These are phyloP conservation scores for Fusarium nanum DNA, from an alignment of 2,329 filamentous ascomycete species.

Conservation along the genomic window DNA sequence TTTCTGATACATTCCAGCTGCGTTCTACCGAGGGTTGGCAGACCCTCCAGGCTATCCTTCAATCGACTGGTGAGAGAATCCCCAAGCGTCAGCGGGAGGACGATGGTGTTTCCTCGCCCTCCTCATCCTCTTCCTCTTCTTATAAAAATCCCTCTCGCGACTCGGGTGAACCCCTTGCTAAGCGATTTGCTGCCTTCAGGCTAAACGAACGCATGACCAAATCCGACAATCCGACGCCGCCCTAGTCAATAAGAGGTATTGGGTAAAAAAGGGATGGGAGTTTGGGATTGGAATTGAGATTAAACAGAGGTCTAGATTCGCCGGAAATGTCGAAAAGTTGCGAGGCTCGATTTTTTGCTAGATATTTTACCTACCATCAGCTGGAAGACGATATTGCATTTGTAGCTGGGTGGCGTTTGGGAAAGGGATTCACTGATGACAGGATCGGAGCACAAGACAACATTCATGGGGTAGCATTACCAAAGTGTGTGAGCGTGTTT, in stretches of 20 bases:
- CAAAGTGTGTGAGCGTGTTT: not conserved
- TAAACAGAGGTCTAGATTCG: conserved; percentile 1
- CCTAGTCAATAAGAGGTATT: conserved; percentile 35
- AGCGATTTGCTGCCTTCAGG: conserved; percentile 75
- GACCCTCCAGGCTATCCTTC: conserved; percentile 90
- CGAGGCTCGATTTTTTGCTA: conserved; percentile 7
- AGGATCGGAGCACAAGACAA: conserved; percentile 30
- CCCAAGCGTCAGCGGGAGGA: conserved; percentile 71
- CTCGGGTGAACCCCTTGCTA: conserved; percentile 69
- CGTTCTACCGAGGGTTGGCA: conserved; percentile 92
- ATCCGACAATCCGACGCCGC: conserved; percentile 41
- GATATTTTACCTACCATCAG: conserved; percentile 23
- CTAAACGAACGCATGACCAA: conserved; percentile 59
- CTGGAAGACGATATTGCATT: conserved; percentile 31
- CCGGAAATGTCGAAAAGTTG: conserved; percentile 2
- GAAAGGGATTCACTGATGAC: conserved; percentile 17
- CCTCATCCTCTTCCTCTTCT: conserved; percentile 46
- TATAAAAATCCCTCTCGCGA: conserved; percentile 48
- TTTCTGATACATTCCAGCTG: conserved; percentile 83
- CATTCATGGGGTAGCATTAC: conserved; percentile 15
- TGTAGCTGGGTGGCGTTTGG: conserved; percentile 36
- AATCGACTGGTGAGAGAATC: conserved; percentile 97
- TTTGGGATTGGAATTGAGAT: not conserved
- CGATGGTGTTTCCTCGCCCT: conserved; percentile 50
- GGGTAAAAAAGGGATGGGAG: conserved; percentile 2